Percentiles rank a stretch among this genome's conserved stretches.
Evolutionary conservation across 257 asterid species (phyloP).

Genomic region (Oldenlandia corymbosa): DNA sequence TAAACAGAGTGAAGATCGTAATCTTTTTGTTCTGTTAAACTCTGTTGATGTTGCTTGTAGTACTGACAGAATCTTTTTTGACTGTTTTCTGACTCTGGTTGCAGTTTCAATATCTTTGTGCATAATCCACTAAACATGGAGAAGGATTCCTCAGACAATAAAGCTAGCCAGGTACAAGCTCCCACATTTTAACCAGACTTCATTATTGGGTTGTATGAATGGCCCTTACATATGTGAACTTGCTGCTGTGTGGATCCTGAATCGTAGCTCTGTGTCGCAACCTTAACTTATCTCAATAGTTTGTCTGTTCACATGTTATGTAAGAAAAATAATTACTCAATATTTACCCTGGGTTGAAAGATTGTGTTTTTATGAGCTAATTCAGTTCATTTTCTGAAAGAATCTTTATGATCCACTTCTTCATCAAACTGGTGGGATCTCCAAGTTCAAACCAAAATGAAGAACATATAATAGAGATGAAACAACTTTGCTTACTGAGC

Average conservation of each 20-base stretch:
- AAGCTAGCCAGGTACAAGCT: slow-evolving; percentile 7
- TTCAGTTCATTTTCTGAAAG: slow-evolving; percentile 1
- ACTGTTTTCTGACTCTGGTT: slow-evolving; percentile 6
- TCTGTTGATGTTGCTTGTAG: neutral
- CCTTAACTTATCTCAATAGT: neutral
- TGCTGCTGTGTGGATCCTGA: slow-evolving; percentile 1
- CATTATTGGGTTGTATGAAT: neutral
- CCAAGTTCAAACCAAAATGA: neutral
- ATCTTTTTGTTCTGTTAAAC: neutral
- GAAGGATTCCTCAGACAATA: neutral
- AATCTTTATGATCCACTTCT: neutral
- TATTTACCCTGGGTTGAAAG: neutral
- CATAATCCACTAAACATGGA: neutral
- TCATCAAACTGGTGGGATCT: neutral
- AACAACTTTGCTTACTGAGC: neutral
- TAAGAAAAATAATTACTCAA: too few relatives aligned
- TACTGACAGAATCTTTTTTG: neutral
- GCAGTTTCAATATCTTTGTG: slow-evolving; percentile 4
- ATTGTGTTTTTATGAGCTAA: neutral
- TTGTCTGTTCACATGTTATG: neutral
- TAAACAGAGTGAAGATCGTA: neutral
- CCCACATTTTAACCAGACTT: neutral
- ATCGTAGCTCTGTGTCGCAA: neutral
- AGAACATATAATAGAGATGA: neutral
- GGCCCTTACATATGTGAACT: neutral